These are phyloP conservation scores for Mycena vitilis DNA, from an alignment of 768 basidiomycete species.

Conservation along the genomic window DNA sequence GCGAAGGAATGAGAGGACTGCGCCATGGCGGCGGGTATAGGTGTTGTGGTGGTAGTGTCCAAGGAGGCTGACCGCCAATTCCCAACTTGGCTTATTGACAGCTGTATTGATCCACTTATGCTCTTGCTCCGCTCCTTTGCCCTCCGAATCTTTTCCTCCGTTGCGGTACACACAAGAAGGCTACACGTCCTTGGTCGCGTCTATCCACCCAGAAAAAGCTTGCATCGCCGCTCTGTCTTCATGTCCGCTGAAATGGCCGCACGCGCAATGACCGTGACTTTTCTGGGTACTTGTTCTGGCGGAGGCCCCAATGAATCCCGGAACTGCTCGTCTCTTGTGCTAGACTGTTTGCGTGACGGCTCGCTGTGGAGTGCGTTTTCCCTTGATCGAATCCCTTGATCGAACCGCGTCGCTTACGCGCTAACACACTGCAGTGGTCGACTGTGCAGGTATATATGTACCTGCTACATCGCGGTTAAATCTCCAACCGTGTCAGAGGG, in stretches of 20 bases:
- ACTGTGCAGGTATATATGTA: slow-evolving; percentile 86
- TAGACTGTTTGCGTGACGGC: slow-evolving; percentile 65
- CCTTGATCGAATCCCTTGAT: slow-evolving; percentile 10
- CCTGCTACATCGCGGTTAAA: neutral
- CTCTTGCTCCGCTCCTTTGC: neutral
- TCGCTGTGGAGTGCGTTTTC: slow-evolving; percentile 73
- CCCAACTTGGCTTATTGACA: no score
- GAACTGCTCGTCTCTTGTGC: slow-evolving; percentile 80
- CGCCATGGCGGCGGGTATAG: slow-evolving; percentile 20
- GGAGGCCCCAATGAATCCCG: slow-evolving; percentile 80
- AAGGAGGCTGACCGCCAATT: neutral
- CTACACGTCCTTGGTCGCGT: no score
- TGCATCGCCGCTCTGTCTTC: slow-evolving; percentile 13
- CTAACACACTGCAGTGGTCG: slow-evolving; percentile 67
- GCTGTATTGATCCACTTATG: neutral
- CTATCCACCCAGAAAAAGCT: neutral
- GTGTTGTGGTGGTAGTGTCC: slow-evolving; percentile 17
- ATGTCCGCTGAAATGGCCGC: slow-evolving; percentile 43
- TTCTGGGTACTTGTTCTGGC: slow-evolving; percentile 82
- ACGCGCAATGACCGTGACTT: slow-evolving; percentile 67
- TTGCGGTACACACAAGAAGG: neutral
- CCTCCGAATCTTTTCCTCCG: neutral
- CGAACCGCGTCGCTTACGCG: slow-evolving; percentile 32
- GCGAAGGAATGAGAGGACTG: slow-evolving; percentile 30
- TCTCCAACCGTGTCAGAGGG: slow-evolving; percentile 26